phyloP scores from a whole-genome alignment of 202 grass and related monocot genomes.

The Alloteropsis angusta region DNA sequence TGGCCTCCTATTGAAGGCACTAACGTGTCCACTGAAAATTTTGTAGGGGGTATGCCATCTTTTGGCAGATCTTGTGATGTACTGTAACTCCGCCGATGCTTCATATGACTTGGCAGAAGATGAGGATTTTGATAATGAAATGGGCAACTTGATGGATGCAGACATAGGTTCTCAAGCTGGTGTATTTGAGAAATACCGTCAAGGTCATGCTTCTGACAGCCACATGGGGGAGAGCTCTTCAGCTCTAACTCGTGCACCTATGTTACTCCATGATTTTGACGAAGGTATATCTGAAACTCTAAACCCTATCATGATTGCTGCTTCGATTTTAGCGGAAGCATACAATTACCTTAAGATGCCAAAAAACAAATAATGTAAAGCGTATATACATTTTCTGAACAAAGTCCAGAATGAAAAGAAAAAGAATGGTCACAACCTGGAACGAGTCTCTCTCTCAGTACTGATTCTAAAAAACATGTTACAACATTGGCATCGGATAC shows the following conservation, averaged over 20 bases:
- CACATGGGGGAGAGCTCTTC: conserved; percentile 41
- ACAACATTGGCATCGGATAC: background rate
- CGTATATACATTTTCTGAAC: background rate
- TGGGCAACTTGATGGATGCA: conserved; percentile 43
- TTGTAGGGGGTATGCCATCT: conserved; percentile 80
- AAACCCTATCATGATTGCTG: background rate
- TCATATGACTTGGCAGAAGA: conserved; percentile 59
- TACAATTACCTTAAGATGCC: background rate
- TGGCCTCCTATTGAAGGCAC: background rate
- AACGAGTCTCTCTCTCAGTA: background rate
- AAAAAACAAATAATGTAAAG: background rate
- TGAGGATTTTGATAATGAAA: conserved; percentile 61
- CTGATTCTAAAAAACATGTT: background rate
- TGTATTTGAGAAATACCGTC: conserved; percentile 44
- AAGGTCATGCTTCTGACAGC: conserved; percentile 36
- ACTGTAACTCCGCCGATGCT: conserved; percentile 49
- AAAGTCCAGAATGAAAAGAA: background rate
- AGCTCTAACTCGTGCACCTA: conserved; percentile 27
- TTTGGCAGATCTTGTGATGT: conserved; percentile 60
- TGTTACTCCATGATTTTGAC: conserved; percentile 34
- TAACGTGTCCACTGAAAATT: conserved; percentile 17
- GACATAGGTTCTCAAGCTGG: conserved; percentile 38
- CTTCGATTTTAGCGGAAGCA: background rate
- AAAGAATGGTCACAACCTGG: background rate
- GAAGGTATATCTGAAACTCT: conserved; percentile 40